A percentile compares a stretch with the other conserved stretches of the same genome.
Evolutionary conservation across 202 grass and related monocot genomes (phyloP).

Genomic region (Zoysia matrella): DNA sequence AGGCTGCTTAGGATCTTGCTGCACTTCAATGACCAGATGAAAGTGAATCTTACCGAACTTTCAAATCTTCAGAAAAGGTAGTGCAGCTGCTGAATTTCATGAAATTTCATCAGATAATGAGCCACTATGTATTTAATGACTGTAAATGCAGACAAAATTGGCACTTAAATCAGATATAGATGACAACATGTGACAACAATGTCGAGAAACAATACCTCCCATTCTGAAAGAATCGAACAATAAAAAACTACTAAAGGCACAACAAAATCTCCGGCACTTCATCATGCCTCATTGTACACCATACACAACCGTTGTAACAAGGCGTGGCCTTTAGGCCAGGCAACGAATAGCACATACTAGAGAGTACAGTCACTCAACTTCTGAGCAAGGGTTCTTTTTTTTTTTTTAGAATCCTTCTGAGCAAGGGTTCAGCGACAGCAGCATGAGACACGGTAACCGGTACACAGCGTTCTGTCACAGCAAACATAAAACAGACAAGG

Average conservation of each 20-base stretch:
- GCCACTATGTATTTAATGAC: background rate
- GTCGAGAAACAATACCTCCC: background rate
- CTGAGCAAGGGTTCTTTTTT: too few species aligned
- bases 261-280: constrained; percentile 44
- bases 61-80: too few species aligned
- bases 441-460: background rate
- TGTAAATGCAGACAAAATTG: background rate
- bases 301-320: constrained; percentile 26
- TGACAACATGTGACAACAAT: background rate
- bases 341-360: constrained; percentile 20
- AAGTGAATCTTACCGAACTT: too few species aligned
- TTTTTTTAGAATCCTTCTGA: background rate
- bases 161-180: background rate
- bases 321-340: constrained; percentile 9
- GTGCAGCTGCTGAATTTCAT: too few species aligned
- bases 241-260: constrained; percentile 34
- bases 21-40: too few species aligned
- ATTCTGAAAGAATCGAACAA: background rate
- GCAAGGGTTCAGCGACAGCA: background rate
- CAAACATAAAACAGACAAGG: background rate
- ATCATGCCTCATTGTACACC: constrained; percentile 34
- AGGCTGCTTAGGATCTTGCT: too few species aligned
- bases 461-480: constrained; percentile 25
- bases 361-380: background rate
- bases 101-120: background rate